Base-by-base conservation (phyloP, 495 filamentous ascomycete genomes). In the Hyaloscypha hepaticicola region DNA sequence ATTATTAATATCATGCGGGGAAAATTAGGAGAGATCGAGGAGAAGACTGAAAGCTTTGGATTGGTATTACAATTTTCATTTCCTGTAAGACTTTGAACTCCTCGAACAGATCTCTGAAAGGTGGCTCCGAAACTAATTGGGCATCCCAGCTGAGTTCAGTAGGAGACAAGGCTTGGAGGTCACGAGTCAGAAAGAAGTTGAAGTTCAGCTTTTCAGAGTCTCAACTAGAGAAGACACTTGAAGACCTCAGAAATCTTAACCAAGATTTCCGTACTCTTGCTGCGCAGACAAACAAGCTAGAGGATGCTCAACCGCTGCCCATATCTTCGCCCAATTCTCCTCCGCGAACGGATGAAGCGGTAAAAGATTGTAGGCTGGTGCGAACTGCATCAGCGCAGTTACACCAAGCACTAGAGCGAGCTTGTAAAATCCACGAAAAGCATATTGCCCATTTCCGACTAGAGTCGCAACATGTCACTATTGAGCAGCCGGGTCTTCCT, bases 391-490 rank as follows among this genome's bases (percentile, higher is more conserved):
- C 76, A 1, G 55, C 60, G 12, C 66, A 73, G 52, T 70, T 79
- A 5, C 72, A 79, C 58, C 68, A 76, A 70, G 72, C 73, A 11
- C 62, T 78, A 24, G 67, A 62, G 16, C 64, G 58, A 58, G 71
- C 75, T 8, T 79, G 77, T 27, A 64, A 69, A 3, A 63, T 66
- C 22, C 77, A 77, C 61, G 60, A 60, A 1, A 65, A 70, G 34
- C 77, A 79, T 58, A 62, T 45, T 11, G 73, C 74, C 12, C 66
- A 75, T 58, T 64, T 78, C 25, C 74, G 72, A 55, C 66, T 78
- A 7, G 67, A 77, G 52, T 64, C 70, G 1, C 62, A 75, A 33
- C 61, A 66, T 45, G 55, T 58, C 11, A 58, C 19, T 9, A 38
- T 59, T n/a, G 38, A 55, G 16, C 49, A 58, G 4, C 38, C 22